These are phyloP conservation scores for Naganishia randhawae DNA, from an alignment of 768 basidiomycete species.

Conservation along the genomic window DNA sequence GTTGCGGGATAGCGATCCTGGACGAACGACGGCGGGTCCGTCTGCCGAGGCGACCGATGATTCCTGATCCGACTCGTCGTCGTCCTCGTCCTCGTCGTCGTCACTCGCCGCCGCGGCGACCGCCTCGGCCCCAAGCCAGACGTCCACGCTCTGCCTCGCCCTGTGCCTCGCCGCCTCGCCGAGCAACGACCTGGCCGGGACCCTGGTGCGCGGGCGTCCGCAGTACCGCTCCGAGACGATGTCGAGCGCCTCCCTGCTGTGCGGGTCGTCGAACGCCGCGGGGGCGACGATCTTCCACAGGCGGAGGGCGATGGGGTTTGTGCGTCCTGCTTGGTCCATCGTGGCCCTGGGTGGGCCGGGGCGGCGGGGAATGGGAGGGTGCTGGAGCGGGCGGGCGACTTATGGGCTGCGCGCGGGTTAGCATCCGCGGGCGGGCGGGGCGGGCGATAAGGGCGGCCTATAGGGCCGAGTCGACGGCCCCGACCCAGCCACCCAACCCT, in stretches of 20 bases:
- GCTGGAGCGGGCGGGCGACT: too few species aligned
- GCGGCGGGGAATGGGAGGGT: neutral
- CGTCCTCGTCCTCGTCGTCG: conserved; percentile 20
- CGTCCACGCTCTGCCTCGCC: conserved; percentile 21
- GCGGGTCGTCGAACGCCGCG: conserved; percentile 55
- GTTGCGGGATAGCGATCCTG: conserved; percentile 18
- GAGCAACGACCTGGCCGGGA: too few species aligned
- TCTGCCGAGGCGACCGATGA: neutral
- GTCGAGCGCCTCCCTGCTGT: conserved; percentile 64
- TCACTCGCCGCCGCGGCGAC: neutral
- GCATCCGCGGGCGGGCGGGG: too few species aligned
- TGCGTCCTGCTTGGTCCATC: neutral
- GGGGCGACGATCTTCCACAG: conserved; percentile 86
- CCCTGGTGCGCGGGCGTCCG: neutral
- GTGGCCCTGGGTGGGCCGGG: neutral
- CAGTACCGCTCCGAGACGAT: conserved; percentile 78
- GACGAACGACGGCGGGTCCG: neutral
- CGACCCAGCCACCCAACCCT: neutral
- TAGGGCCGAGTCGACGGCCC: neutral
- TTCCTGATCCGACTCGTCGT: conserved; percentile 32
- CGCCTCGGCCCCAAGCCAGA: conserved; percentile 18
- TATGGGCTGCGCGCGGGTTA: too few species aligned
- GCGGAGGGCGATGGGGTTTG: conserved; percentile 52
- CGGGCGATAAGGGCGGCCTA: too few species aligned
- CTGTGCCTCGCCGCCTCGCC: conserved; percentile 25